Base-by-base conservation (phyloP, 345 rosid genomes). In the sweet orange (Citrus sinensis) region DNA sequence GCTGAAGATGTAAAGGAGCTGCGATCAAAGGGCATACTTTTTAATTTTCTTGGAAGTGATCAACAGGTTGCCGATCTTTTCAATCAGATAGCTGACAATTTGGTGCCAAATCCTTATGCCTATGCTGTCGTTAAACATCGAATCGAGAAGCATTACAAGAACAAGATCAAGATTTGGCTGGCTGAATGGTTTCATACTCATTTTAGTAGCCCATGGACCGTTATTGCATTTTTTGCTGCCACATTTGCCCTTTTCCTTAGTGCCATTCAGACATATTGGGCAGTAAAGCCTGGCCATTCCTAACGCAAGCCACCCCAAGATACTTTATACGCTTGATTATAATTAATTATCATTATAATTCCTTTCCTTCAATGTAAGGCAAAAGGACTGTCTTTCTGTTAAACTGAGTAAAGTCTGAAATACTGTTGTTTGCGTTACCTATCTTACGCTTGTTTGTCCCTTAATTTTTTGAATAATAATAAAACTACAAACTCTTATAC, bases 1-100 rank as follows among this genome's bases (percentile, higher is more conserved):
- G 76, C 61, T 2, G 78, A 82, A 14, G 81, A 82, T 40, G 81
- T 69, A 2, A 54, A 32, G 67, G 81, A 27, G 81, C 25, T 78
- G 70, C 74, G 75, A 3, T 59, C 67, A 19, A 32, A 32, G 56
- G 71, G 78, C 22, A 62, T 78, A 35, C 34, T 78, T 19, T 17
- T 42, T 39, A 78, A 60, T 58, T 24, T 35, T n/a, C 81, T 82
- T 2, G 70, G 74, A 30, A 68, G 78, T 49, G 81, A 82, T 24
- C 42, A 61, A 32, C 60, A 61, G 3, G 84, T 74, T n/a, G 63
- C 67, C 1, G 16, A 68, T 29, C 59, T 68, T n/a, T 78, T 82
- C 49, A 39, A 71, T 24, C 30, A 66, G n/a, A 60, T 72, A 63
- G 54, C 80, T 20, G 37, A 54, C 32, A 61, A 77, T 34, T 42